Evolutionary conservation across 768 basidiomycete species (phyloP), one percentile per base, ranked within the genome.

Genomic region (Mycena belliarum): DNA sequence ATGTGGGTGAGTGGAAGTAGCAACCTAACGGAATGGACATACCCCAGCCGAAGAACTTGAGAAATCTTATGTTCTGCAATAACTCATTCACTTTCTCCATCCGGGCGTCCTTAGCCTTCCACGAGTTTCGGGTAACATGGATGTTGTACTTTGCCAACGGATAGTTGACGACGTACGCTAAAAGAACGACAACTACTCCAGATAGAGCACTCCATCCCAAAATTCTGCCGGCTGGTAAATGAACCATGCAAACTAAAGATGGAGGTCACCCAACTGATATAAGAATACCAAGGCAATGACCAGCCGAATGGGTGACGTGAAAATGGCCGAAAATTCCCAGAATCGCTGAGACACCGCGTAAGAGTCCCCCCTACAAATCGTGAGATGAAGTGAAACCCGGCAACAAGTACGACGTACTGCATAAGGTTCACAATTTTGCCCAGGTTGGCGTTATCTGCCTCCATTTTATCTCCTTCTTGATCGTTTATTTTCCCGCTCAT

Each of bases 1-100:
- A 29, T 58, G 50, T 25, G n/a, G 37, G 35, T 61, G 3, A 56
- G 50, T 55, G 29, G 47, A 55, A 29, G 24, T 44, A 12, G 10
- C 41, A 18, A 48, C 45, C 28, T 7, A 20, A 48, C 44, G 42
- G 32, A 29, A n/a, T 21, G 41, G 15, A 12, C 57, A 63, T 64
- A 86, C 87, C 87, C 88, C 88, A 88, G 14, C 87, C 87, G 66
- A 89, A 90, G 66, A 84, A 88, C 67, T 89, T 89, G 55, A 89
- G 70, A 66, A 88, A 88, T 14, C 85, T 78, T 55, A 89, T 83
- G 60, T 86, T 88, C 66, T 89, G 87, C 63, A 92, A 79, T 1
- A 92, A 74, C 66, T 92, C 91, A 61, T 89, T 89, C 52, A 91
- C 87, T 8, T 82, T 73, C 57, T 77, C 82, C 82, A 91, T 90